Conservation (phyloP, 2,329 filamentous ascomycete species). For the Pyrenochaeta sp. region DNA sequence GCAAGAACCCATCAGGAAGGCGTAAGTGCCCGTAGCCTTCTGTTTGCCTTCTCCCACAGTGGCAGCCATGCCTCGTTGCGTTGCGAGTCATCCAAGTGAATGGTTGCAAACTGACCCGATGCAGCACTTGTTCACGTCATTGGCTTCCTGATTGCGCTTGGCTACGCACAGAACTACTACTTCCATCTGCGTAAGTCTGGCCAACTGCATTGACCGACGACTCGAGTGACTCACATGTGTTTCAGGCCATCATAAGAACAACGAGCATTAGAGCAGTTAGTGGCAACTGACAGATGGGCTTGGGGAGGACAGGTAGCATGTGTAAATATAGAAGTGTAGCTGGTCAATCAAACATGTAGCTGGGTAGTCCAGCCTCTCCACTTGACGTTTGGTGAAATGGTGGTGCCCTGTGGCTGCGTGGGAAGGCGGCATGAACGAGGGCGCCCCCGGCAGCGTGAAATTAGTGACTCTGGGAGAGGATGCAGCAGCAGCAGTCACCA, state of each 20-base stretch:
- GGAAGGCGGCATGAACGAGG: no score
- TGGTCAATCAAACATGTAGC: conserved; percentile 42
- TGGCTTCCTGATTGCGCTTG: conserved; percentile 76
- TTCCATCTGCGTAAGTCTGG: conserved; percentile 91
- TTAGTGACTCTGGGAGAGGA: no score
- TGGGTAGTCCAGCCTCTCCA: conserved; percentile 19
- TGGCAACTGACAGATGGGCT: conserved; percentile 7
- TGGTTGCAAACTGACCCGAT: conserved; percentile 23
- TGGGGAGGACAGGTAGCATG: conserved; percentile 26
- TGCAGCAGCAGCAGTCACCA: no score
- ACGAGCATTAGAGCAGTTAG: conserved; percentile 79
- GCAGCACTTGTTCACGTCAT: conserved; percentile 89
- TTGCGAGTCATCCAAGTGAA: no score
- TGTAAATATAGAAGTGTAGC: conserved; percentile 51
- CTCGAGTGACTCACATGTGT: conserved; percentile 30
- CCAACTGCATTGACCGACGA: conserved; percentile 9
- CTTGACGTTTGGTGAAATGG: no score
- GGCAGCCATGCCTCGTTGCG: no score
- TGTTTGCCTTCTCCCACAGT: no score
- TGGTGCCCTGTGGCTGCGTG: no score
- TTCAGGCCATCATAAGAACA: conserved; percentile 99
- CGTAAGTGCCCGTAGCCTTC: conserved; percentile 68
- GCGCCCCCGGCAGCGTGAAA: no score
- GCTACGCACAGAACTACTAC: conserved; percentile 99
- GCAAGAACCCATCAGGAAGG: conserved; percentile 86